Conservation (phyloP, 768 basidiomycete species). For the Amanita rubescens region DNA sequence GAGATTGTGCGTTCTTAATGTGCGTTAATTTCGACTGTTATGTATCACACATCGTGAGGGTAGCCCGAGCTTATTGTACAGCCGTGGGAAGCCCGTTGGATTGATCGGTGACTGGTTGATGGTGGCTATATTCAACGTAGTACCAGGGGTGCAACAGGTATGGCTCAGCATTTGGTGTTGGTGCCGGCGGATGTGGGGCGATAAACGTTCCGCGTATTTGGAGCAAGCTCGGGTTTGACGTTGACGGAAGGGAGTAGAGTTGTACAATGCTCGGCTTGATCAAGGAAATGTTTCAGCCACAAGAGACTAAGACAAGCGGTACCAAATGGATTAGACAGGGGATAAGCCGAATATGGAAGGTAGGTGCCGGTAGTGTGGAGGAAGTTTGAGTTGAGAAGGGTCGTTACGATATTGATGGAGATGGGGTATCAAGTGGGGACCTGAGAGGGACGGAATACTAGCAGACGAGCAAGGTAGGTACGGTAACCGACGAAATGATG, state of each 20-base stretch:
- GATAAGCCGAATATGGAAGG: background rate
- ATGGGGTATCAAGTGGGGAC: background rate
- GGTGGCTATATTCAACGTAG: no score
- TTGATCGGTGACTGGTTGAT: background rate
- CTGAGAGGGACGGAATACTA: background rate
- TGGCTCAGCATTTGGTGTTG: background rate
- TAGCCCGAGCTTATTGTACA: background rate
- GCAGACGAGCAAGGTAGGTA: background rate
- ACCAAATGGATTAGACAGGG: background rate
- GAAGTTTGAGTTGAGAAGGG: background rate
- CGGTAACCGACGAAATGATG: background rate
- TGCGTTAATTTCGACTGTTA: background rate
- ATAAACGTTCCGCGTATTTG: no score
- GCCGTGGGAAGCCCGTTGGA: background rate
- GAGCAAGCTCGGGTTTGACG: background rate
- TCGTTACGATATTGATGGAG: background rate
- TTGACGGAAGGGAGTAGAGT: background rate
- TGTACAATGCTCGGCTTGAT: no score
- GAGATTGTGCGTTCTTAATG: background rate
- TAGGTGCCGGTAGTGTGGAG: background rate
- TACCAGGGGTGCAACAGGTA: background rate
- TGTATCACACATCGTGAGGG: background rate
- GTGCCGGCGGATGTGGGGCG: no score
- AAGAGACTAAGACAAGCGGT: background rate
- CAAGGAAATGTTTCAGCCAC: background rate